These are phyloP conservation scores for Ganoderma resinaceum DNA, from an alignment of 1,284 basidiomycete species.

Conservation along the genomic window DNA sequence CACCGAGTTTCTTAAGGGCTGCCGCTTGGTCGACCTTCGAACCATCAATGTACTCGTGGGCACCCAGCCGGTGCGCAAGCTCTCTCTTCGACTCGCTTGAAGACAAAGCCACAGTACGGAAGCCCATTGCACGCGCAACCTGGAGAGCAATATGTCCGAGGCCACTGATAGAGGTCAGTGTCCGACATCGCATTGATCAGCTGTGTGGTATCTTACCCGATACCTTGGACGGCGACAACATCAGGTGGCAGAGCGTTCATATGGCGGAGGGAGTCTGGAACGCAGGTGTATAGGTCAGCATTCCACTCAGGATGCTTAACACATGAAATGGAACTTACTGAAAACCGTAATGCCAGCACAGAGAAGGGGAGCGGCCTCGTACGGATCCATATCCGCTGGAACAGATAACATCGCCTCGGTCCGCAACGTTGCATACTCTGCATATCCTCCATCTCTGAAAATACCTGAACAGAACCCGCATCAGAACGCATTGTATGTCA, in stretches of 20 bases:
- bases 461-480: slow-evolving; percentile 16
- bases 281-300: not conserved
- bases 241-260: slow-evolving; percentile 37
- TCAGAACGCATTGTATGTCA: not conserved
- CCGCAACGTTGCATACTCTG: slow-evolving; percentile 32
- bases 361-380: slow-evolving; percentile 84
- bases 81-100: slow-evolving; percentile 37
- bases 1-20: slow-evolving; percentile 37
- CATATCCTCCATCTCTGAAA: slow-evolving; percentile 29
- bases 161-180: slow-evolving; percentile 29
- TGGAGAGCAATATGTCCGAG: slow-evolving; percentile 44
- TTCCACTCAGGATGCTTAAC: not conserved
- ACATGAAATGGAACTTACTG: slow-evolving; percentile 21
- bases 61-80: slow-evolving; percentile 39
- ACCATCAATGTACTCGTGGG: slow-evolving; percentile 38
- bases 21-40: slow-evolving; percentile 34
- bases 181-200: too few relatives aligned
- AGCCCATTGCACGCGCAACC: slow-evolving; percentile 39
- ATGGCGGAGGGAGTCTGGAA: slow-evolving; percentile 34
- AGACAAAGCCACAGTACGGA: slow-evolving; percentile 38
- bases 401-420: slow-evolving; percentile 67
- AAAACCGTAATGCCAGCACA: slow-evolving; percentile 63
- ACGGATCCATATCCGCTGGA: slow-evolving; percentile 69
- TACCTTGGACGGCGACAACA: slow-evolving; percentile 41
- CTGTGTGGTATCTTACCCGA: slow-evolving; percentile 35